Evolutionary conservation across 495 filamentous ascomycete genomes (phyloP), one percentile per base, ranked within the genome.

Genomic region (Podospora tetraspora): DNA sequence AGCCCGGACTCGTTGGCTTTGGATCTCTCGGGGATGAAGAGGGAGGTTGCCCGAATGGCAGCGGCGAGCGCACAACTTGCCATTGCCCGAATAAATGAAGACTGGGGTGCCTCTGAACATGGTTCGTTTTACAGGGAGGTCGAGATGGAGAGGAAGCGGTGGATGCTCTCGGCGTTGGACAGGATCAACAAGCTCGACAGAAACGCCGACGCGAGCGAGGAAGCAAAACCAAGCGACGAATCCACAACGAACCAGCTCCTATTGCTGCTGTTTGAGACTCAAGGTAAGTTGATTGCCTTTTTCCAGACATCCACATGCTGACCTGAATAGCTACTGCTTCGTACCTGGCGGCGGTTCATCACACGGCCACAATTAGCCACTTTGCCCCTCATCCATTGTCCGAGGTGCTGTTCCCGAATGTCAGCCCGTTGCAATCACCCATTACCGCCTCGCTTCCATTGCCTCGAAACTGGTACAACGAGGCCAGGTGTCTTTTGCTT

Each of bases 41-140:
- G 74, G 11, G 78, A 82, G 61, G 75, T 83, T 58, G 70, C 73
- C 59, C 74, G 77, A 63, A 83, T 85, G 82, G 78, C 76, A 0
- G 75, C 78, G 4, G 80, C 82, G 10, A 80, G 74, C 61, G 71
- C 78, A 3, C 73, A 81, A 59, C 77, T 80, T 24, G 77, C 81
- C 61, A 75, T 84, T 3, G 74, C 75, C 63, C 76, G 81, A n/a
- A 74, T 85, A 29, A 79, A 74, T n/a, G 79, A 83, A 61, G 75
- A 75, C 57, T 82, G 78, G 77, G 75, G 76, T 2, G 71, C 74
- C 25, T 69, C 79, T 13, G 66, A 75, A 3, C 81, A 83, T 61
- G 78, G 78, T 10, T 72, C 65, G 8, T 72, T 80, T 21, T 81
- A 78, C 63, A 78, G 75, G 66, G 75, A 80, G 24, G 69, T 79